Evolutionary conservation across 2,329 filamentous ascomycete genomes (phyloP), one percentile per base, ranked within the genome.

Genomic region (Colletotrichum sp.): DNA sequence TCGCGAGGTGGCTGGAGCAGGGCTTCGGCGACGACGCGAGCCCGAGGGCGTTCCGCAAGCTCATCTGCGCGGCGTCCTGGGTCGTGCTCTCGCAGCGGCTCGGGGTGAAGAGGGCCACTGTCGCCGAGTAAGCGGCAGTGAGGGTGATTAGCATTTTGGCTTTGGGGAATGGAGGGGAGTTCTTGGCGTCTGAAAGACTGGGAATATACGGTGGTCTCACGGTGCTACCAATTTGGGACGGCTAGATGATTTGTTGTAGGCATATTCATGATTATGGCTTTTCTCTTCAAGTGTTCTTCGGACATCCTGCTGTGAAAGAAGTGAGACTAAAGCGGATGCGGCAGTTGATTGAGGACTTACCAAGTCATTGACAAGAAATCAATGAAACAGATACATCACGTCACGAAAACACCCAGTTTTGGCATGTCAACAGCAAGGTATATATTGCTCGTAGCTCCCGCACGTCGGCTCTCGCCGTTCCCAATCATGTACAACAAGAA

Each of bases 11-110:
- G 55, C 78, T 89, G n/a, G 79, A 81, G 32, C 76, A 71, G 36
- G 88, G 83, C 2, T 89, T 89, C 71, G 80, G 81, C 2, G 83
- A 85, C 4, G 81, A 81, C 2, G 81, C 81, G 8, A 83, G 86
- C 32, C 69, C 78, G 2, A 68, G 68, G 30, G 74, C 71, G 21
- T 76, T 76, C 66, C 64, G 75, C 7, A 76, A 70, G 39, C 21
- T 76, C 26, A 66, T 70, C 16, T 71, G 71, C 13, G 59, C 57
- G 18, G 72, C 71, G 3, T 70, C 60, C 10, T 76, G 71, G 71
- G 75, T 76, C 24, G 75, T 76, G 7, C 28, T 76, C 5, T 52
- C 66, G 15, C 66, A 76, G 24, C 36, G 75, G 26, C 75, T 76
- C 8, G 75, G 72, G 5, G 72, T 76, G 39, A 76, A 76, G 71